Evolutionary conservation across 257 asterid genomes (phyloP).

Genomic region (Solanum sejunctum): DNA sequence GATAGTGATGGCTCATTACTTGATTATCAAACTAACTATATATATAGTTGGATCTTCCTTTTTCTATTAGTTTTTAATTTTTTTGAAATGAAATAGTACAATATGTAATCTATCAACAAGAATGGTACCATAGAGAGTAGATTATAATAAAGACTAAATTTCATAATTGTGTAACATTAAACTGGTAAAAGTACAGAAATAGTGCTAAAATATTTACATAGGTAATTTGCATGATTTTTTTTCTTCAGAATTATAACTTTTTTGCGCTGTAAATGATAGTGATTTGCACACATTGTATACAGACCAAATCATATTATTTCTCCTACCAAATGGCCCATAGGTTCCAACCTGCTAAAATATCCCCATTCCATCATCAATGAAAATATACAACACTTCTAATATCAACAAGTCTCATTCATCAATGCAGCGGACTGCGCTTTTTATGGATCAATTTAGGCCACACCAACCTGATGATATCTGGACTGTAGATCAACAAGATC

Average conservation of each 20-base stretch:
- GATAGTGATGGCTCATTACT: constrained; percentile 1
- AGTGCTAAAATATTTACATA: background rate
- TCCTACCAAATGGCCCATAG: background rate
- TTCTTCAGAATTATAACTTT: background rate
- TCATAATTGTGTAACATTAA: background rate
- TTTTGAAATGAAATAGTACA: background rate
- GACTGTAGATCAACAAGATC: constrained; percentile 14
- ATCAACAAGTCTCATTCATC: background rate
- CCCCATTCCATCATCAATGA: background rate
- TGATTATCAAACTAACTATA: background rate
- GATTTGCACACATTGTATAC: background rate
- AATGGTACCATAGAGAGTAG: background rate
- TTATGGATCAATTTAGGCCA: constrained; percentile 1
- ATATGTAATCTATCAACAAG: background rate
- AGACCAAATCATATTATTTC: background rate
- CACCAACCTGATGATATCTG: background rate
- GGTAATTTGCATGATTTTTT: background rate
- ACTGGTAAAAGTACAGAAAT: background rate
- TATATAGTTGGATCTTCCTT: background rate
- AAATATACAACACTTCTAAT: background rate
- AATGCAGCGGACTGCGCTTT: no score
- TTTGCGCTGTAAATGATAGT: background rate
- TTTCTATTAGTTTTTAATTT: background rate
- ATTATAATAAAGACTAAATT: background rate
- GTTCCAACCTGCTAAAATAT: background rate